Conservation (phyloP, 352 stramenopile species). For the Pythium guiyangense region DNA sequence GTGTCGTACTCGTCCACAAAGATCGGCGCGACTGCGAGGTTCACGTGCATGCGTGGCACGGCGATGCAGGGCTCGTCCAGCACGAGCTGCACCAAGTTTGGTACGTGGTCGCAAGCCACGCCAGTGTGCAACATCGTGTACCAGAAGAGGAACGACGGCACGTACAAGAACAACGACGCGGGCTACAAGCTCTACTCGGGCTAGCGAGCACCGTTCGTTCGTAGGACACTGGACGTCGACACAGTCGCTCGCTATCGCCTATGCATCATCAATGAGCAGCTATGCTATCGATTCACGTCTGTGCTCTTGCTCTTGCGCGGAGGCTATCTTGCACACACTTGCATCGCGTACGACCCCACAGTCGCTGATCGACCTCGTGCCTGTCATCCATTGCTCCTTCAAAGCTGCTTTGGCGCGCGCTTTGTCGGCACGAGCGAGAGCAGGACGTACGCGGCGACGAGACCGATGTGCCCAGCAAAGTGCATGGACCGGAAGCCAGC, state of each 20-base stretch:
- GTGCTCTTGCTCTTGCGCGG: too few species aligned
- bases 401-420: too few species aligned
- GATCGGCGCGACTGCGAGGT: conserved; percentile 27
- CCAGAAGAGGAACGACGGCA: conserved; percentile 38
- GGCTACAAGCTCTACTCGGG: conserved; percentile 55
- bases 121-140: conserved; percentile 48
- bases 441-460: too few species aligned
- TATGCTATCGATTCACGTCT: too few species aligned
- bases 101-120: conserved; percentile 28
- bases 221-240: background rate
- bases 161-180: conserved; percentile 44
- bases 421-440: too few species aligned
- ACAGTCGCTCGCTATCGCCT: too few species aligned
- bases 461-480: conserved; percentile 89
- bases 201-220: conserved; percentile 16
- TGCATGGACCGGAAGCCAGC: too few species aligned
- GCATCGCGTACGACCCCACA: too few species aligned
- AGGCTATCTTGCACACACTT: too few species aligned
- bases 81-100: conserved; percentile 7
- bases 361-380: too few species aligned
- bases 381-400: too few species aligned
- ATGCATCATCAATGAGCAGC: too few species aligned
- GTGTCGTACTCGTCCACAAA: conserved; percentile 32
- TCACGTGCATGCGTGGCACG: conserved; percentile 37
- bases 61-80: conserved; percentile 22